Conservation (phyloP, 495 filamentous ascomycete genomes). For the Parathielavia hyrcaniae region DNA sequence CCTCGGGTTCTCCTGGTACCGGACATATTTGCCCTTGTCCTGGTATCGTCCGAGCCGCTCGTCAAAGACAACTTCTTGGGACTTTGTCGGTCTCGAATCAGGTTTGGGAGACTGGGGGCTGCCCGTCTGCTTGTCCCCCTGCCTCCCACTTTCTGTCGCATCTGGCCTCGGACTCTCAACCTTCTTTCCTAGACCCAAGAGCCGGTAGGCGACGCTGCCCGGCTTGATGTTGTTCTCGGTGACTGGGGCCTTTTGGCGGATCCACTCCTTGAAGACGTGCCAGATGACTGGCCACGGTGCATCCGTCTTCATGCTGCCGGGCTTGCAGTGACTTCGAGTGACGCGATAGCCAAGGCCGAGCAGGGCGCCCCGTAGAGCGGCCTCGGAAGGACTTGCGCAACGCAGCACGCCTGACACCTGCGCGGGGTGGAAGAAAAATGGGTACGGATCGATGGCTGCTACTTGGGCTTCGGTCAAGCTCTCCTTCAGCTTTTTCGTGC, state of each 20-base stretch:
- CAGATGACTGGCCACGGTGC: slow-evolving; percentile 84
- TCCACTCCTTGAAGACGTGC: slow-evolving; percentile 93
- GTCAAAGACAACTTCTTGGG: slow-evolving; percentile 68
- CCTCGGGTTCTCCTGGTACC: slow-evolving; percentile 83
- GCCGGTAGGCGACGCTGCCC: slow-evolving; percentile 60
- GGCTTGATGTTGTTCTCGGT: slow-evolving; percentile 62
- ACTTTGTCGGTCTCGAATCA: slow-evolving; percentile 19
- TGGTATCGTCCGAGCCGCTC: slow-evolving; percentile 65
- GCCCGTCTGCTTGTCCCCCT: slow-evolving; percentile 8
- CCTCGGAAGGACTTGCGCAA: slow-evolving; percentile 64
- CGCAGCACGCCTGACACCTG: slow-evolving; percentile 66
- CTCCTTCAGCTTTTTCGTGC: slow-evolving; percentile 23
- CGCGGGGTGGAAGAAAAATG: slow-evolving; percentile 81
- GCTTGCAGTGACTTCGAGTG: slow-evolving; percentile 77
- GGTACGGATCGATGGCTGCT: slow-evolving; percentile 57
- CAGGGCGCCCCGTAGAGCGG: slow-evolving; percentile 72
- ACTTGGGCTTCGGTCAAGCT: slow-evolving; percentile 46
- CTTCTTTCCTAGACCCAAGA: slow-evolving; percentile 42
- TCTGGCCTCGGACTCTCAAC: slow-evolving; percentile 11
- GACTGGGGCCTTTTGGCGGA: slow-evolving; percentile 64
- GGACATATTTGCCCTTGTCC: slow-evolving; percentile 56
- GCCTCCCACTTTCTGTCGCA: background rate
- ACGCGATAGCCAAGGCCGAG: slow-evolving; percentile 70
- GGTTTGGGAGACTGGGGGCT: background rate
- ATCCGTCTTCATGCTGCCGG: slow-evolving; percentile 84